Conservation (phyloP, 345 rosid genomes). For the Salix suchowensis region DNA sequence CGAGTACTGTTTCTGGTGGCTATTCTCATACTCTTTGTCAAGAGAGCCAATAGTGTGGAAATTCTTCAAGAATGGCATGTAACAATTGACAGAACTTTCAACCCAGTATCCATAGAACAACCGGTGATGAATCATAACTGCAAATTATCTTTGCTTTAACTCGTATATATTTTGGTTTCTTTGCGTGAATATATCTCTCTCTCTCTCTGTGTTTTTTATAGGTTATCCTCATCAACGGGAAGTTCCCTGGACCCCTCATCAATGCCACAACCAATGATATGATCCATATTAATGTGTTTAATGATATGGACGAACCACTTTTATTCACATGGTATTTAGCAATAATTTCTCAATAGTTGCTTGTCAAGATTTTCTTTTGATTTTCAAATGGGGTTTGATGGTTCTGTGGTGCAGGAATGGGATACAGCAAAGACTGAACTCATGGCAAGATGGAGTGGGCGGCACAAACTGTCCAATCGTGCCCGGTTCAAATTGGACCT, state of each 20-base stretch:
- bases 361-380: too few relatives aligned
- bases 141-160: background rate
- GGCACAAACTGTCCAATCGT: slow-evolving; percentile 23
- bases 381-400: too few relatives aligned
- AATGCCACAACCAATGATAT: slow-evolving; percentile 22
- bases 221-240: slow-evolving; percentile 27
- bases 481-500: slow-evolving; percentile 18
- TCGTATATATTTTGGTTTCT: background rate
- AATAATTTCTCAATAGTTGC: too few relatives aligned
- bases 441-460: slow-evolving; percentile 26
- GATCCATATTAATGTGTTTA: slow-evolving; percentile 20
- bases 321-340: slow-evolving; percentile 22
- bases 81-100: slow-evolving; percentile 7
- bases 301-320: slow-evolving; percentile 23
- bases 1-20: slow-evolving; percentile 3
- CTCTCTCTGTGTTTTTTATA: background rate
- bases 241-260: slow-evolving; percentile 31
- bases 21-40: background rate
- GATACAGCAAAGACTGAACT: slow-evolving; percentile 19
- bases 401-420: slow-evolving; percentile 14
- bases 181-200: background rate
- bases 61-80: slow-evolving; percentile 36
- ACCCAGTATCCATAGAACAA: slow-evolving; percentile 12
- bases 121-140: slow-evolving; percentile 18
- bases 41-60: slow-evolving; percentile 11